Evolutionary conservation across 306 rosid species (phyloP).

Genomic region (Arachis hypogaea): DNA sequence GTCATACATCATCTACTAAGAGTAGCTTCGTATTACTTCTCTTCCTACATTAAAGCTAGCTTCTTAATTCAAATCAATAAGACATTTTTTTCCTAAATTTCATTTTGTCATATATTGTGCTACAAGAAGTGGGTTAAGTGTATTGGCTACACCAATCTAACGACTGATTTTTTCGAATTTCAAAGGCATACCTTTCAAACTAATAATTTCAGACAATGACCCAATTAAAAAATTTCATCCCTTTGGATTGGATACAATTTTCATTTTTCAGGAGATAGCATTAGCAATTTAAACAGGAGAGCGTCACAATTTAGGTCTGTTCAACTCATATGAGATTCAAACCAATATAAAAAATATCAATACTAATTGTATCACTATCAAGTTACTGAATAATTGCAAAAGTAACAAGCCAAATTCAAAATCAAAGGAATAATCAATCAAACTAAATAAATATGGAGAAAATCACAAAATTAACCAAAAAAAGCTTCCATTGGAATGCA

Average conservation of each 20-base stretch:
- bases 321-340: slow-evolving; percentile 67
- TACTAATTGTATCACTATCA: no score
- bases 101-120: neutral
- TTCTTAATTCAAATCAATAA: neutral
- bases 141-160: slow-evolving; percentile 14
- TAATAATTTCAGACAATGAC: slow-evolving; percentile 27
- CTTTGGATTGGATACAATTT: neutral
- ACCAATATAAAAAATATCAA: slow-evolving; percentile 45
- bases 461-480: no score
- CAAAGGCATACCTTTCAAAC: slow-evolving; percentile 39
- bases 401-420: no score
- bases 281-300: slow-evolving; percentile 13
- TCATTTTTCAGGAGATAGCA: slow-evolving; percentile 12
- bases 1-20: neutral
- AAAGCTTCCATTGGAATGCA: no score
- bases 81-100: neutral
- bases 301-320: slow-evolving; percentile 1
- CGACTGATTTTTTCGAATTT: slow-evolving; percentile 23
- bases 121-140: neutral
- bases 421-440: no score
- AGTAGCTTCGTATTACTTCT: neutral
- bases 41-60: slow-evolving; percentile 1
- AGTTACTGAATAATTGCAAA: no score
- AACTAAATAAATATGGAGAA: no score
- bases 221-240: slow-evolving; percentile 34